phyloP scores from a whole-genome alignment of 768 basidiomycete species.

The Mycena sanguinolenta region DNA sequence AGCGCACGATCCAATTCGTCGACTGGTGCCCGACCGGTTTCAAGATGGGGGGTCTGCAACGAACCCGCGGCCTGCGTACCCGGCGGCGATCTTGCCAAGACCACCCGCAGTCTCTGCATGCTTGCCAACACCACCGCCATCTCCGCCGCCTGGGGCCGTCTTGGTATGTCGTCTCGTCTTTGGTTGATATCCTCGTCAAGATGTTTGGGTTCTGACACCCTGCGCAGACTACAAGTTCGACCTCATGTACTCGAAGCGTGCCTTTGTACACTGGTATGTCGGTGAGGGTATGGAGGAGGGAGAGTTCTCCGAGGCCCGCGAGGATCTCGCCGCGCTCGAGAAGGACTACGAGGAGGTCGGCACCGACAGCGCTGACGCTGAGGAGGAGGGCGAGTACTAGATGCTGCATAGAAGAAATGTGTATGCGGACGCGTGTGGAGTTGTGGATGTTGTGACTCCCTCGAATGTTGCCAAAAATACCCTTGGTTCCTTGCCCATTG shows the following conservation, averaged over 20 bases:
- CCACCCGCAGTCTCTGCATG: conserved; percentile 96
- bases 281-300: conserved; percentile 99
- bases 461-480: conserved; percentile 33
- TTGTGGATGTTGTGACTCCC: conserved; percentile 31
- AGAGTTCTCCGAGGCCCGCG: conserved; percentile 98
- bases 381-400: conserved; percentile 69
- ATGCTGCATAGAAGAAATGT: conserved; percentile 19
- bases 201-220: too few species aligned
- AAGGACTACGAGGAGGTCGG: conserved; percentile 93
- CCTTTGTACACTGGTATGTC: conserved; percentile 95
- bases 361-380: conserved; percentile 64
- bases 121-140: conserved; percentile 96
- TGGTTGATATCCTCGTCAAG: too few species aligned
- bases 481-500: conserved; percentile 28
- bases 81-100: conserved; percentile 95
- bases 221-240: conserved; percentile 96
- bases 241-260: conserved; percentile 96
- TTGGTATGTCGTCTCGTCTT: conserved; percentile 62
- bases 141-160: conserved; percentile 93
- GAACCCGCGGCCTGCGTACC: conserved; percentile 94
- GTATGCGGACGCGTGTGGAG: conserved; percentile 6
- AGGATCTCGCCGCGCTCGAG: conserved; percentile 97
- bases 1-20: conserved; percentile 97
- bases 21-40: conserved; percentile 99
- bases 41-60: conserved; percentile 98